Base-by-base conservation (phyloP, 805 yeast species). In the Candida awuae region DNA sequence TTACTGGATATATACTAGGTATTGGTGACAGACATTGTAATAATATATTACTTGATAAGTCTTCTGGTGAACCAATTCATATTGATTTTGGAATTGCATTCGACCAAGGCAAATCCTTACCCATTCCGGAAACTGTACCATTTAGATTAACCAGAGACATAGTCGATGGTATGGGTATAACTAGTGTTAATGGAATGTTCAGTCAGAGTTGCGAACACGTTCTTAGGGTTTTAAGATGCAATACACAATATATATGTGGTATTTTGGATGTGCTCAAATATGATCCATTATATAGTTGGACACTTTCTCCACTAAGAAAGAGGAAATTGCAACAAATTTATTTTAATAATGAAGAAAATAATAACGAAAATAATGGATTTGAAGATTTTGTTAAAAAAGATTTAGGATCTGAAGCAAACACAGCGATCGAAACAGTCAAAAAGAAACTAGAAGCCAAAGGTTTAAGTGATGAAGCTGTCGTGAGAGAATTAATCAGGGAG, bases 1-100 rank as follows among this genome's bases (percentile, higher is more conserved):
- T 94, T 34, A 80, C 87, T 17, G 98, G 98, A 0, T 71, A 84
- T 57, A 67, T 92, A 12, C 63, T 92, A 30, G 99, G 99, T 0
- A 67, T 92, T 6, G 99, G 99, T 6, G 99, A 92, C 57, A 67
- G 99, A 21, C 99, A 92, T 59, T 75, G 94, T 55, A 87, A 87
- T 56, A 92, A 92, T 56, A 80, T 92, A 28, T 59, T 92, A 34
- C 54, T 92, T n/a, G 97, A 92, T 56, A 67, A 68, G 35, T 53
- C 57, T n/a, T 71, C 84, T 0, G 97, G 97, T 0, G 96, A 88
- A 50, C 94, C 96, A 0, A 79, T 92, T 19, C 98, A 94, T 56
- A 94, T 92, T 49, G 99, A 92, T 58, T 63, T 92, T 14, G 99
- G 98, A 0, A 88, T 92, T 32, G 94, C 97, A 0, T 92, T 92